These are phyloP conservation scores for Leccinum subgranulosum DNA, from an alignment of 768 basidiomycete genomes.

Conservation along the genomic window DNA sequence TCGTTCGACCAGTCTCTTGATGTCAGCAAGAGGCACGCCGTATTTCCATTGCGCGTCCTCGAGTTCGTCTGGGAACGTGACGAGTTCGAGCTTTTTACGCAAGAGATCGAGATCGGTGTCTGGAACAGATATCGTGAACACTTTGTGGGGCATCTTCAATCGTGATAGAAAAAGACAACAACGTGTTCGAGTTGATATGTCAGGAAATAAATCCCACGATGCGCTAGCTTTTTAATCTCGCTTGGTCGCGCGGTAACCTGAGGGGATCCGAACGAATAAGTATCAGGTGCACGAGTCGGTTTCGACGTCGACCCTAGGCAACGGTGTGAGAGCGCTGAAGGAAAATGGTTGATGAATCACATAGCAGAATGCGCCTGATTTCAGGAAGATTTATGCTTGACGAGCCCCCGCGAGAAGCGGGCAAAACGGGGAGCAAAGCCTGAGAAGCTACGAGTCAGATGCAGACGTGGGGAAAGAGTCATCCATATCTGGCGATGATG, in stretches of 20 bases:
- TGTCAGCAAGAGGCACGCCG: constrained; percentile 46
- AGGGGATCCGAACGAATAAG: neutral
- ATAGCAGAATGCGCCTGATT: neutral
- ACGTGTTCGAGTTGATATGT: neutral
- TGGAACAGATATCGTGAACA: constrained; percentile 48
- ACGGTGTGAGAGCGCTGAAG: too few relatives aligned
- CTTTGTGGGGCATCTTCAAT: constrained; percentile 30
- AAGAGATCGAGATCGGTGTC: constrained; percentile 41
- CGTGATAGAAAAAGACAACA: neutral
- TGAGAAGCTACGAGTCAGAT: neutral
- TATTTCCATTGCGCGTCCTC: constrained; percentile 49
- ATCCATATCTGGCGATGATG: constrained; percentile 2
- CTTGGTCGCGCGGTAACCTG: neutral
- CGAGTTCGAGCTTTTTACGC: constrained; percentile 43
- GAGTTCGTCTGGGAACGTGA: constrained; percentile 57
- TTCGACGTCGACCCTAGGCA: neutral
- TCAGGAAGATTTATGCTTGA: neutral
- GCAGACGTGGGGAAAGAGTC: neutral
- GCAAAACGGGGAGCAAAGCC: neutral
- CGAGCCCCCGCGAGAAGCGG: constrained; percentile 1
- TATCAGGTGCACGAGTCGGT: neutral
- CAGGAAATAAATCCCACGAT: constrained; percentile 4
- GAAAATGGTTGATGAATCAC: neutral
- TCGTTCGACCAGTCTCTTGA: constrained; percentile 44
- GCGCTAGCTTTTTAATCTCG: neutral